Evolutionary conservation across 768 basidiomycete species (phyloP), one percentile per base, ranked within the genome.

Genomic region (Baorangia bicolor): DNA sequence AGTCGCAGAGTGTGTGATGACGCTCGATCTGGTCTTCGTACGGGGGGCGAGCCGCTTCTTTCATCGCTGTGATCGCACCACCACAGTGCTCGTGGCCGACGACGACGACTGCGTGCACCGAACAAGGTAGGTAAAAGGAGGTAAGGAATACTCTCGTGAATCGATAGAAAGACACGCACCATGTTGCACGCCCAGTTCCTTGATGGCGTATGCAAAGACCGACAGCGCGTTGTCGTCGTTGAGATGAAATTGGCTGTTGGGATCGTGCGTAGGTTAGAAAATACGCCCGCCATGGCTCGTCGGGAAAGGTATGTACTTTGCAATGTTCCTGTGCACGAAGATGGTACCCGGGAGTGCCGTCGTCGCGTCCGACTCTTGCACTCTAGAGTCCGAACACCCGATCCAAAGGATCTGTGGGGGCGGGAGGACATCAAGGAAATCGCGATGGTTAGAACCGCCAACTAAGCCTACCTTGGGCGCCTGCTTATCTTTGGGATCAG

Each of bases 1-100:
- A 64, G 23, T 66, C 64, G 5, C 9, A 16, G 41, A 57, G 39
- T 11, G 47, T 59, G 52, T 57, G 55, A 30, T 51, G 57, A 9
- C 16, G 57, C 37, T 59, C 34, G 33, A 25, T 2, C 10, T 39
- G 20, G 12, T 39, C n/a, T 12, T 18, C 4, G 13, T 51, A 44
- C 10, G 20, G 58, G 42, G 39, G 40, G 11, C 63, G 33, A 14
- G 0, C 3, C 1, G 62, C 59, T 33, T 42, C 50, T 1, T 48
- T 49, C 55, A 67, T 23, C 18, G 67, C 68, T 4, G 85, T 81
- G 5, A 76, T 69, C 23, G 81, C 87, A 48, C 91, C 92, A 56
- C 91, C 93, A 66, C 93, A 95, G 56, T 84, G 77, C 21, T 85
- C 84, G 71, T 95, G 93, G 13, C 92, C 92, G 45, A 88, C 90